Conservation (phyloP, 1,139 yeast genomes). For the Geotrichum fermentans region DNA sequence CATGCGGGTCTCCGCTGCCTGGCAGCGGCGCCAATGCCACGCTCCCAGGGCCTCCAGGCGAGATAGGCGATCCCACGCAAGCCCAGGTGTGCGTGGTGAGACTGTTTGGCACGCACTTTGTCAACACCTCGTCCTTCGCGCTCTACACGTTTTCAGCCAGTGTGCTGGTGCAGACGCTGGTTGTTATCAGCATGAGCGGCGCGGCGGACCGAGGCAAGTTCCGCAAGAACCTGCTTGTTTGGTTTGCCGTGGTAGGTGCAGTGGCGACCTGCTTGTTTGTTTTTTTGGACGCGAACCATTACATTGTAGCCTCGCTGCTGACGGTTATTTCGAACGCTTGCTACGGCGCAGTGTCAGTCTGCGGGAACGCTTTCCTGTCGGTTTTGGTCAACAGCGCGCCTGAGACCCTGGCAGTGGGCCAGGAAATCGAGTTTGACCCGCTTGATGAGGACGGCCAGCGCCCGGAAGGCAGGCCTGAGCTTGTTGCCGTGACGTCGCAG, state of each 20-base stretch:
- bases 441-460: background rate
- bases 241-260: conserved; percentile 55
- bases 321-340: conserved; percentile 59
- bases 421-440: background rate
- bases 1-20: background rate
- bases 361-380: conserved; percentile 67
- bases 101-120: conserved; percentile 45
- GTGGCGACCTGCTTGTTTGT: conserved; percentile 47
- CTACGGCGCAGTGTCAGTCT: conserved; percentile 67
- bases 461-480: conserved; percentile 7
- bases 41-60: conserved; percentile 18
- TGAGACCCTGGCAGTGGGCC: conserved; percentile 14
- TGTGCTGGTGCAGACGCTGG: conserved; percentile 58
- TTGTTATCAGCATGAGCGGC: conserved; percentile 67
- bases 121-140: conserved; percentile 66
- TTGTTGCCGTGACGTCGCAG: conserved; percentile 19
- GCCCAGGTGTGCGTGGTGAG: conserved; percentile 41
- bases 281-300: conserved; percentile 43
- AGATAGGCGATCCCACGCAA: conserved; percentile 21
- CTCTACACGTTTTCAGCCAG: conserved; percentile 62
- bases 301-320: conserved; percentile 51
- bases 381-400: conserved; percentile 44
- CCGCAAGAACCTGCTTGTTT: conserved; percentile 49
- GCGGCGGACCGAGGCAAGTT: conserved; percentile 54
- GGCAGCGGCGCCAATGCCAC: conserved; percentile 8